Percentiles rank a stretch among this genome's conserved stretches.
These are phyloP conservation scores for Coemansia sp. DNA, from an alignment of 192 early-diverging fungal genomes.

Conservation along the genomic window DNA sequence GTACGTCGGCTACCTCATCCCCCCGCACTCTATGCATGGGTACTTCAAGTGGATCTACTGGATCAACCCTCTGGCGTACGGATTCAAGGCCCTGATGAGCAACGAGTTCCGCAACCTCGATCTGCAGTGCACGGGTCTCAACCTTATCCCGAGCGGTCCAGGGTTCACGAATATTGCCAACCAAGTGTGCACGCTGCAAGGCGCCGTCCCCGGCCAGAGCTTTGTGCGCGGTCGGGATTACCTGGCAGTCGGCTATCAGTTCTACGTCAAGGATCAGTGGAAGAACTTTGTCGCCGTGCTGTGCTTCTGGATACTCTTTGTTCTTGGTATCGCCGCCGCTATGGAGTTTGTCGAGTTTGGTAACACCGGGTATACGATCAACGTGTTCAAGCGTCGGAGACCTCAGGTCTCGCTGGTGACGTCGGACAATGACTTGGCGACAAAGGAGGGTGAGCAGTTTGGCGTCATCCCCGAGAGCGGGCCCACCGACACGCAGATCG, in stretches of 20 bases:
- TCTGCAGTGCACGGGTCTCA: conserved; percentile 27
- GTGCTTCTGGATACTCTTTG: conserved; percentile 47
- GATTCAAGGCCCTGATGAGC: conserved; percentile 63
- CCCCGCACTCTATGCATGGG: conserved; percentile 61
- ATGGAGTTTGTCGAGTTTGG: conserved; percentile 69
- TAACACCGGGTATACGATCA: conserved; percentile 57
- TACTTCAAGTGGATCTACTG: conserved; percentile 70
- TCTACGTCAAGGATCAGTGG: conserved; percentile 62
- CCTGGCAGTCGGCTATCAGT: conserved; percentile 58
- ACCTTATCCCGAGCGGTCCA: conserved; percentile 58
- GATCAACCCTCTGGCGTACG: conserved; percentile 73
- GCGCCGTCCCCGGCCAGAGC: conserved; percentile 57
- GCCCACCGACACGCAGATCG: conserved; percentile 53
- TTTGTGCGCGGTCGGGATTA: conserved; percentile 67
- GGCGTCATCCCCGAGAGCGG: conserved; percentile 16
- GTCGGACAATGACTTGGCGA: conserved; percentile 16
- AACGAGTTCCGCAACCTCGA: conserved; percentile 70
- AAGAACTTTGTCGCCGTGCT: conserved; percentile 62
- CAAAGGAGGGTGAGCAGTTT: conserved; percentile 20
- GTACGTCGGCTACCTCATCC: conserved; percentile 61
- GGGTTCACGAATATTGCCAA: conserved; percentile 52
- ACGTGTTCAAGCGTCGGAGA: conserved; percentile 55
- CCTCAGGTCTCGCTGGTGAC: conserved; percentile 26
- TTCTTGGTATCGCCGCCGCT: conserved; percentile 34
- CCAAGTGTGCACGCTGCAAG: conserved; percentile 68